Evolutionary conservation across 495 filamentous ascomycete genomes (phyloP).

Genomic region (Aspergillus coremiiformis): DNA sequence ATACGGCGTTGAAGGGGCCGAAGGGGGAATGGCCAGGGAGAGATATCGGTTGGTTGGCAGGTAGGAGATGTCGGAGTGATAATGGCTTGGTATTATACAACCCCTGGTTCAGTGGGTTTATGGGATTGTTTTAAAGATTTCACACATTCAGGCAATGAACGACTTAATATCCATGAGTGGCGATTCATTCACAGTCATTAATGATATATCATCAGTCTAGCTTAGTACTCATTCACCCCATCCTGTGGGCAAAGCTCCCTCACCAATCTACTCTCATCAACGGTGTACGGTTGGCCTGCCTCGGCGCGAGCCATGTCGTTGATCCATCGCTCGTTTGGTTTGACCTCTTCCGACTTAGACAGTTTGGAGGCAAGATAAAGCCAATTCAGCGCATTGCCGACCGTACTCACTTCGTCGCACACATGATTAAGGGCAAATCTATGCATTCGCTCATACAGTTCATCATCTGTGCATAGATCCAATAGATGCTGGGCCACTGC

Average conservation of each 20-base stretch:
- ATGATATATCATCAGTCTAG: not conserved
- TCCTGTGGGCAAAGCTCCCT: conserved; percentile 28
- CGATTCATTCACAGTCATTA: not conserved
- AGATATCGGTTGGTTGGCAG: conserved; percentile 39
- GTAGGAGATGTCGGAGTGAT: no score
- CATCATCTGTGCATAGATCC: conserved; percentile 59
- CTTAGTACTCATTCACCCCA: conserved; percentile 13
- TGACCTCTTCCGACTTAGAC: conserved; percentile 39
- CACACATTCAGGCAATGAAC: not conserved
- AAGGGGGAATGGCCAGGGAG: conserved; percentile 41
- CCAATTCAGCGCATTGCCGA: conserved; percentile 73
- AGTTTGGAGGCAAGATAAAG: conserved; percentile 66
- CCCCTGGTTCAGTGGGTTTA: no score
- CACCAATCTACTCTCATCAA: conserved; percentile 55
- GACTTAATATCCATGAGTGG: not conserved
- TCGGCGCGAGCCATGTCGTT: conserved; percentile 71
- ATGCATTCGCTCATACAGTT: conserved; percentile 59
- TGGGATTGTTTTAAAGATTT: not conserved
- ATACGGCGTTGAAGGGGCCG: conserved; percentile 49
- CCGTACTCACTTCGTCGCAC: conserved; percentile 76
- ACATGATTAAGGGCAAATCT: conserved; percentile 58
- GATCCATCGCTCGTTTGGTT: conserved; percentile 57
- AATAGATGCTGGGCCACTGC: conserved; percentile 65
- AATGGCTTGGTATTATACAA: conserved; percentile 6
- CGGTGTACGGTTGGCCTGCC: conserved; percentile 49